Base-by-base conservation (phyloP, 345 rosid species). In the Arabis alpina region DNA sequence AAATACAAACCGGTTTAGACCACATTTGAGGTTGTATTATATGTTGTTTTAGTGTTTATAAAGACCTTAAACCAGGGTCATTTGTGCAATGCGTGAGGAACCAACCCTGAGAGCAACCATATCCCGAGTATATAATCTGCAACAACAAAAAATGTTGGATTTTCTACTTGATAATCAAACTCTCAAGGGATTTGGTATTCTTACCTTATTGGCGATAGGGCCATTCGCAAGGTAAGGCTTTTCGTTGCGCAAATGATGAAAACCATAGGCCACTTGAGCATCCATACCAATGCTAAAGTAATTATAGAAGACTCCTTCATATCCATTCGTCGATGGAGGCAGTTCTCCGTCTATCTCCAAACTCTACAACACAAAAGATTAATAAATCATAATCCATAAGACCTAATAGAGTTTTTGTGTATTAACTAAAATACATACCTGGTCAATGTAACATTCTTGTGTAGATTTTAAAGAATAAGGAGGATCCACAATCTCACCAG, bases 241-340 rank as follows among this genome's bases (percentile, higher is more conserved):
- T 64, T 87, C 92, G 72, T 88, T 88, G 14, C 98, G 99, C 76
- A 95, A 78, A 83, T 88, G 89, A 64, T 95, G 99, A 81, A 95
- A 95, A 19, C 98, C 96, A 61, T 92, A 92, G 34, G 97, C 99
- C 60, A 95, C 92, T 80, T 90, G 94, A 73, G 99, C 99, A 75
- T 95, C 99, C 99, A 95, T 95, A 63, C 99, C 99, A 78, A 95
- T 84, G 76, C 99, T 92, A 73, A 86, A 95, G 79, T 95, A 95
- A 79, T 90, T 95, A 74, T 92, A 92, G 66, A 95, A 92, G 19
- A 92, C 92, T 76, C 99, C 97, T 77, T 83, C 92, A 61, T 88
- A 85, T 61, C 83, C 83, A 34, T 73, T 82, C 43, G 64, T 54
- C 32, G 80, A 77, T 64, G 85, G 92, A 37, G 90, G 90, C 74